Evolutionary conservation across 2,329 filamentous ascomycete species (phyloP).

Genomic region (Sarocladium brachiariae): DNA sequence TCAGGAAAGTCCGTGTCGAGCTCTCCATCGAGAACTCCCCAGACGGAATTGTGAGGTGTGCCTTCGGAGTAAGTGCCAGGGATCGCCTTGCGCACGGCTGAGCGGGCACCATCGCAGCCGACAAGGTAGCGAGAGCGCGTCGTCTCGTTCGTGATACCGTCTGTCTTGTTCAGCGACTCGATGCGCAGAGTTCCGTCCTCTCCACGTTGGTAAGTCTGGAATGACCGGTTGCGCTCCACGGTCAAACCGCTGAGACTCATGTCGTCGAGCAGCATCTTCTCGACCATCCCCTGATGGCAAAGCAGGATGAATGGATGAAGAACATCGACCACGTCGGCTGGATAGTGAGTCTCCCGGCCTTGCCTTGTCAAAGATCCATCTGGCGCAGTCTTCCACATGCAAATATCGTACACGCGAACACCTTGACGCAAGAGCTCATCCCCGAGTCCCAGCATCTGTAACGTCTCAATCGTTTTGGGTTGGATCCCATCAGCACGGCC

Average conservation of each 20-base stretch:
- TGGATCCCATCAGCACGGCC: slow-evolving; percentile 68
- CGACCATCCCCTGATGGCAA: slow-evolving; percentile 69
- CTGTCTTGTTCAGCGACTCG: not conserved
- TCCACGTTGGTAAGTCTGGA: slow-evolving; percentile 41
- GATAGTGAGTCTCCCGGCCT: slow-evolving; percentile 63
- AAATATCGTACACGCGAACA: slow-evolving; percentile 66
- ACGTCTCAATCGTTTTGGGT: slow-evolving; percentile 70
- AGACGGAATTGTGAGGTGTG: slow-evolving; percentile 48
- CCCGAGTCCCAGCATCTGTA: slow-evolving; percentile 65
- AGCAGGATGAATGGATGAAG: slow-evolving; percentile 51
- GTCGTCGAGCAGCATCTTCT: slow-evolving; percentile 63
- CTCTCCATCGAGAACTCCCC: slow-evolving; percentile 67
- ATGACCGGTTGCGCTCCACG: slow-evolving; percentile 58
- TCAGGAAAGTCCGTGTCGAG: slow-evolving; percentile 68
- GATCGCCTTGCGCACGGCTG: slow-evolving; percentile 60
- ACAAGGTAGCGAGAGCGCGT: slow-evolving; percentile 54
- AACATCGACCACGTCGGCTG: slow-evolving; percentile 51
- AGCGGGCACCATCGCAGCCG: slow-evolving; percentile 68
- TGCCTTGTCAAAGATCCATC: slow-evolving; percentile 46
- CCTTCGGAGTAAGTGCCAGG: slow-evolving; percentile 48
- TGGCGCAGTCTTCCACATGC: slow-evolving; percentile 56
- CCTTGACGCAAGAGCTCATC: slow-evolving; percentile 60
- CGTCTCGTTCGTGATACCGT: not conserved
- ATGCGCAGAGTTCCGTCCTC: slow-evolving; percentile 12
- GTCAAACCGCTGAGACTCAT: slow-evolving; percentile 56